Percentiles rank a stretch among this genome's conserved stretches.
phyloP scores from a whole-genome alignment of 2,329 filamentous ascomycete species.

The Cercospora sp. region DNA sequence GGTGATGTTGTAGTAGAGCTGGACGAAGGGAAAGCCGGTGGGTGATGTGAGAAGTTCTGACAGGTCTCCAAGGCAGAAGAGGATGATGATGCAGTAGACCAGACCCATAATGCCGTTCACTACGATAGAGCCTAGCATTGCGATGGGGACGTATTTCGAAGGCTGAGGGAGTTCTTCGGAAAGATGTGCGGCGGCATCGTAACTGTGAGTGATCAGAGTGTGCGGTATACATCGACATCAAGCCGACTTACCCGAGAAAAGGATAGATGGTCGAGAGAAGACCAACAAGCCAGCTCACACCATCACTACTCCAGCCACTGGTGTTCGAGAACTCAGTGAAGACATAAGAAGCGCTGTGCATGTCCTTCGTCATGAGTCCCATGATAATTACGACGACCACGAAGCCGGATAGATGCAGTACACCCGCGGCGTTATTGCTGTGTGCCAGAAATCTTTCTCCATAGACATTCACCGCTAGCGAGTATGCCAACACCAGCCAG shows the following conservation, averaged over 20 bases:
- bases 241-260: slow-evolving; percentile 19
- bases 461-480: slow-evolving; percentile 28
- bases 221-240: neutral
- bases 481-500: slow-evolving; percentile 24
- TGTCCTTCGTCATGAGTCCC: slow-evolving; percentile 36
- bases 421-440: slow-evolving; percentile 43
- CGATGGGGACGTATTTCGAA: slow-evolving; percentile 27
- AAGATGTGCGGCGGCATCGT: slow-evolving; percentile 25
- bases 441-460: slow-evolving; percentile 42
- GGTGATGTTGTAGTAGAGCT: slow-evolving; percentile 32
- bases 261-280: slow-evolving; percentile 24
- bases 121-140: slow-evolving; percentile 28
- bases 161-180: slow-evolving; percentile 30
- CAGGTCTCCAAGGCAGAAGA: slow-evolving; percentile 27
- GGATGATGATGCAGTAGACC: slow-evolving; percentile 23
- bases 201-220: slow-evolving; percentile 5
- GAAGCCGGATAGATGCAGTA: slow-evolving; percentile 51
- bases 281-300: slow-evolving; percentile 24
- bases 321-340: slow-evolving; percentile 25
- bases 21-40: slow-evolving; percentile 29
- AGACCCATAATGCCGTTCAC: slow-evolving; percentile 26
- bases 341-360: slow-evolving; percentile 37
- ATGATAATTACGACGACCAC: slow-evolving; percentile 50
- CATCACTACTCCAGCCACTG: slow-evolving; percentile 25
- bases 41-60: slow-evolving; percentile 29